Evolutionary conservation across 2,329 filamentous ascomycete species (phyloP).

Genomic region (Pseudophaeomoniella oleicola): DNA sequence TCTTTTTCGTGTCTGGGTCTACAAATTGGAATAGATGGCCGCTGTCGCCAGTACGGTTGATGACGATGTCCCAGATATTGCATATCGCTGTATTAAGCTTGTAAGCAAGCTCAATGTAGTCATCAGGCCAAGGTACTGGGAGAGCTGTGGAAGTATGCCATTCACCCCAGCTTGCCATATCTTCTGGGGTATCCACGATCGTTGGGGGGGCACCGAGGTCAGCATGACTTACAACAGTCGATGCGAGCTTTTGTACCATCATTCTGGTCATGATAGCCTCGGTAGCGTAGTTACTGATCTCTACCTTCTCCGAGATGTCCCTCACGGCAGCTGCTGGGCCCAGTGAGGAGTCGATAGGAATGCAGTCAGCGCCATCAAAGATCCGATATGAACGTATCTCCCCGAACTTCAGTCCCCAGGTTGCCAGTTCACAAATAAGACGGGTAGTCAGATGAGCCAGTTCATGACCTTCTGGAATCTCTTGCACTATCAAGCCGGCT

Average conservation of each 20-base stretch:
- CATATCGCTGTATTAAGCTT: neutral
- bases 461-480: neutral
- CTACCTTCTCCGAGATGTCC: too few species aligned
- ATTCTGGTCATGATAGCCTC: neutral
- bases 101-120: neutral
- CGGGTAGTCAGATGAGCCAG: constrained; percentile 5
- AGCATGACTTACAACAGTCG: neutral
- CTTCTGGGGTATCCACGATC: neutral
- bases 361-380: neutral
- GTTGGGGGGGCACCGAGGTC: neutral
- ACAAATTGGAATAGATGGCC: neutral
- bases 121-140: neutral
- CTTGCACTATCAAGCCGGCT: neutral
- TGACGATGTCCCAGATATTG: neutral
- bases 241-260: neutral
- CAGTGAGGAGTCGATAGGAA: too few species aligned
- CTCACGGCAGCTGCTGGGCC: too few species aligned
- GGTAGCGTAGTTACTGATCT: too few species aligned
- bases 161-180: too few species aligned
- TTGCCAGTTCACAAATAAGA: constrained; percentile 9
- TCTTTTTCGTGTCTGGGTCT: neutral
- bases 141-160: neutral
- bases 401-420: neutral
- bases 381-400: neutral
- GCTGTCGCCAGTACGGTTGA: too few species aligned